Evolutionary conservation across 345 rosid species (phyloP), one percentile per base, ranked within the genome.

Genomic region (Rhodamnia argentea): DNA sequence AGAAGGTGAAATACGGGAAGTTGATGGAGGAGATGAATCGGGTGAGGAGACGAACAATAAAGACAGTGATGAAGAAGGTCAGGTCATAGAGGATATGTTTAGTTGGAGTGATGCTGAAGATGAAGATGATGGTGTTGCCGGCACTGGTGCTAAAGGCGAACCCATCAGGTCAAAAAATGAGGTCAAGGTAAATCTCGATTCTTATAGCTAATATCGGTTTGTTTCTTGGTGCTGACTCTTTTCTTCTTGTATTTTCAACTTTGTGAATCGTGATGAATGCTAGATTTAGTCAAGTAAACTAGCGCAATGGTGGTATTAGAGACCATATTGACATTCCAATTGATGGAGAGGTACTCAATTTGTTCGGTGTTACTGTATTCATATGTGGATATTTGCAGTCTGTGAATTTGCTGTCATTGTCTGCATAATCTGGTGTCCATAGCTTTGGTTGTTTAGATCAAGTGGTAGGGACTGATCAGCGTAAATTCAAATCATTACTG

Each of bases 121-220:
- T 44, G 94, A 89, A 82, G 94, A 89, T 26, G 93, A 91, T 8
- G 94, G 91, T 40, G 94, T 86, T n/a, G 89, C 55, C 74, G 90
- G 83, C 37, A 88, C 74, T 83, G 89, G 75, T 85, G 92, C 86
- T 84, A 54, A 53, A n/a, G 90, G 53, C 64, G 94, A 92, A 56
- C 96, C 98, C 53, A 91, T 97, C 83, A 94, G 86, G 90, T 97
- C 99, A 42, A 95, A 95, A 92, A 95, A 97, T 87, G 99, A 97
- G 87, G 87, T 93, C 87, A 87, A 89, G 95, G 99, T 96, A 94
- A 82, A 1, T 57, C 24, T 57, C 83, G 83, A 37, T 86, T 84
- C 83, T 62, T 83, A 89, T 24, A 37, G 60, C 83, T 83, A 60
- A 85, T 24, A 52, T 75, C 47, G 9, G 40, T 86, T 60, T 44